Conservation (phyloP, 1,284 basidiomycete species). For the Trametes hirsuta region DNA sequence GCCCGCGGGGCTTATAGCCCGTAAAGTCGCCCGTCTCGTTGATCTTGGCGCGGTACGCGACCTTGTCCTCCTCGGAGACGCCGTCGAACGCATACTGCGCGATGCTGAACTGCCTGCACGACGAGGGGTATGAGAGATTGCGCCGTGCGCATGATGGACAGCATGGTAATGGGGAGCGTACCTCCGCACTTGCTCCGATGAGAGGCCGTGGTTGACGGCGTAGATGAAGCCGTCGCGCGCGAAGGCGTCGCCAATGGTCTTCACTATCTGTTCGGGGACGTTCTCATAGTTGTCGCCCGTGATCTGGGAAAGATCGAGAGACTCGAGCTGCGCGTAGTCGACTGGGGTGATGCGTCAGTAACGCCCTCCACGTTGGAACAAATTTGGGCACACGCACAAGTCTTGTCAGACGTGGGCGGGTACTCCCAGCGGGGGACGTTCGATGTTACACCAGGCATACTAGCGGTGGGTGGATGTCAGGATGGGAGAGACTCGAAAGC, state of each 20-base stretch:
- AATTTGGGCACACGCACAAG: not conserved
- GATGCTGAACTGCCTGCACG: conserved; percentile 37
- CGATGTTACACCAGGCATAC: conserved; percentile 6
- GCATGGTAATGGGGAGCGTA: not conserved
- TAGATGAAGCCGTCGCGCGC: conserved; percentile 15
- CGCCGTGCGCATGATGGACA: not conserved
- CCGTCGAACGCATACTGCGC: conserved; percentile 41
- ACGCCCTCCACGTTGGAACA: not conserved
- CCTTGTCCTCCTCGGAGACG: conserved; percentile 40
- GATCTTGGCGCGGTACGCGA: conserved; percentile 37
- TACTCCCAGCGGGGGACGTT: conserved; percentile 13
- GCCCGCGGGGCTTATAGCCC: conserved; percentile 38
- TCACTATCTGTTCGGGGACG: conserved; percentile 9
- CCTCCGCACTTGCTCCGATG: conserved; percentile 15
- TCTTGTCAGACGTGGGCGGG: conserved; percentile 11
- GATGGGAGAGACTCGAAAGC: not conserved
- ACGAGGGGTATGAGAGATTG: not conserved
- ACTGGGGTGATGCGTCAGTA: not conserved
- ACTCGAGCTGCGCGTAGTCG: conserved; percentile 13
- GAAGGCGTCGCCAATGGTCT: conserved; percentile 15
- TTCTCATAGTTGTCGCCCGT: conserved; percentile 2
- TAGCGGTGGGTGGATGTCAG: not conserved
- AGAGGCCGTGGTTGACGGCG: conserved; percentile 15
- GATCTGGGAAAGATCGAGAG: conserved; percentile 14
- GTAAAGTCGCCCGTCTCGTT: conserved; percentile 42